A percentile compares a stretch with the other conserved stretches of the same genome.
Conservation (phyloP, 345 rosid genomes). For the Acer negundo region DNA sequence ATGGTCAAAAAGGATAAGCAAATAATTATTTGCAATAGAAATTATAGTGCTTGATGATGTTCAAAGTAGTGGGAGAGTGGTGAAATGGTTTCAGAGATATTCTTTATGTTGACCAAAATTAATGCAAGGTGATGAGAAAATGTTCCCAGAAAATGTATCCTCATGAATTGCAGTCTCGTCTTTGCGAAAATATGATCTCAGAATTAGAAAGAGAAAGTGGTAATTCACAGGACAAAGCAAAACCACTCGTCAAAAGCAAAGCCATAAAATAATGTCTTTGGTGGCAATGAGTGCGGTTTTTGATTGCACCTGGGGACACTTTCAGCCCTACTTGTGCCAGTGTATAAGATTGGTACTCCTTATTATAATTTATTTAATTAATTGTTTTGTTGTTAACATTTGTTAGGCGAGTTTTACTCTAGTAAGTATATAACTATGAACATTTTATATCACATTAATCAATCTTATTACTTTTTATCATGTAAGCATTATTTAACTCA, state of each 20-base stretch:
- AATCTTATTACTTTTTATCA: no score
- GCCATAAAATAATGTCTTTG: constrained; percentile 23
- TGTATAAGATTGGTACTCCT: no score
- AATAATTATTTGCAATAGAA: background rate
- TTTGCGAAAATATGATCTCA: constrained; percentile 10
- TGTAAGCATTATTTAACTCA: no score
- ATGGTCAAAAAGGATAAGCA: background rate
- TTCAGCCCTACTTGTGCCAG: no score
- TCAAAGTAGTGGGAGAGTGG: constrained; percentile 3
- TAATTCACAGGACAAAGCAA: constrained; percentile 1
- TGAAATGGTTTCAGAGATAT: background rate
- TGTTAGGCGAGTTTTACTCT: no score
- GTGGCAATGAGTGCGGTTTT: constrained; percentile 27
- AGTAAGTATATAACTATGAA: no score
- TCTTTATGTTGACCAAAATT: constrained; percentile 16
- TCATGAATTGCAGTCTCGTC: background rate
- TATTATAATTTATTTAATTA: no score
- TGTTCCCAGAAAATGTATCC: constrained; percentile 2
- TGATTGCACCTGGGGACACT: constrained; percentile 1
- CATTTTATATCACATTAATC: no score
- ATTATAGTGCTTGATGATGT: background rate
- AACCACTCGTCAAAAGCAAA: constrained; percentile 14
- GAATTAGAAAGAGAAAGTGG: background rate
- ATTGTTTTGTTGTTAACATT: no score
- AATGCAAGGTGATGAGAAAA: background rate